phyloP scores from a whole-genome alignment of 140 eudicot genomes.

The Flaveria floridana region DNA sequence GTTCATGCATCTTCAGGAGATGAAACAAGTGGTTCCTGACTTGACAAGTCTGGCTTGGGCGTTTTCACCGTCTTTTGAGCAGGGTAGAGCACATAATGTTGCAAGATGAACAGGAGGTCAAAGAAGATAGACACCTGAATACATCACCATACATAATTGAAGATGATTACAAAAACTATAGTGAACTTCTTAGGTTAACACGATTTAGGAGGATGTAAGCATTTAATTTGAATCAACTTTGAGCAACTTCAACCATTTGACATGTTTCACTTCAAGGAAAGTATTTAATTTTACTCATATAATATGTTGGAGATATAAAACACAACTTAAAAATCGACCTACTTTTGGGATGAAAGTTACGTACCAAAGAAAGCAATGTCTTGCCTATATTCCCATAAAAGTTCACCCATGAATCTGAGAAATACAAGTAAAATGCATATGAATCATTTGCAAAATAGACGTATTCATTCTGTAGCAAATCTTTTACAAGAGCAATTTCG shows the following conservation, averaged over 20 bases:
- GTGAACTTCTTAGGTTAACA: not conserved
- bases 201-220: not conserved
- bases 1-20: slow-evolving; percentile 35
- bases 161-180: not conserved
- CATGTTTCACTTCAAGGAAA: not conserved
- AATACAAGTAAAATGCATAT: slow-evolving; percentile 13
- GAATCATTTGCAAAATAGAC: not conserved
- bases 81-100: slow-evolving; percentile 82
- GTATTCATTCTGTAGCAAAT: not conserved
- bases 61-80: slow-evolving; percentile 35
- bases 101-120: slow-evolving; percentile 79
- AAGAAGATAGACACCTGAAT: slow-evolving; percentile 85
- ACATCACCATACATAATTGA: not conserved
- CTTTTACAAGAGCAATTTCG: not conserved
- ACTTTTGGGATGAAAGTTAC: slow-evolving; percentile 16
- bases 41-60: slow-evolving; percentile 37
- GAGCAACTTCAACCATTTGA: not conserved
- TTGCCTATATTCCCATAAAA: slow-evolving; percentile 93
- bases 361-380: slow-evolving; percentile 88
- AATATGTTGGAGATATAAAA: not conserved
- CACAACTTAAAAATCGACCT: not conserved
- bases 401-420: slow-evolving; percentile 91
- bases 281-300: not conserved
- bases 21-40: slow-evolving; percentile 64
- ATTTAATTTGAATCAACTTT: not conserved